Base-by-base conservation (phyloP, 2,329 filamentous ascomycete species). In the Xylariaceae sp. region DNA sequence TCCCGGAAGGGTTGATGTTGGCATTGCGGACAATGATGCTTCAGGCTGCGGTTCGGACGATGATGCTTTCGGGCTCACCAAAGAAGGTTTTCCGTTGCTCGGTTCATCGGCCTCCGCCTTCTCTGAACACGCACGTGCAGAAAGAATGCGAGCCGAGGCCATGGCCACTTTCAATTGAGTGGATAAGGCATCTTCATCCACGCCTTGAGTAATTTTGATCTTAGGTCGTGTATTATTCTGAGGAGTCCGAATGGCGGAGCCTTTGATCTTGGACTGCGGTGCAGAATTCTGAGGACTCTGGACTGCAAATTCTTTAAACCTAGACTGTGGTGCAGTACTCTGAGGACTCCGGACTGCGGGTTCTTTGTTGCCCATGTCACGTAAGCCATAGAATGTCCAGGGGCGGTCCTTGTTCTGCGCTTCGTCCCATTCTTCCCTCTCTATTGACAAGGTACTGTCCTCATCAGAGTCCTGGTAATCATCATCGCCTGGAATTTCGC, bases 401-500 rank as follows among this genome's bases (percentile, higher is more conserved):
- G 59, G 58, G 15, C 56, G 36, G 11, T 19, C 40, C 11, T 38
- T 40, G 9, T 41, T 43, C 3, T 30, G 15, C 10, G 19, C n/a
- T 11, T 44, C 36, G 12, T 47, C 44, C 56, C 55, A 60, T 33
- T 45, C 48, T 9, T 54, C 53, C 11, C 42, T 35, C 40, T 53
- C 57, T n/a, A 44, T 49, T 7, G 52, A 55, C 9, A 48, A 19
- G 14, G 44, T 52, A 15, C 48, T 56, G 6, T 56, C 56, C 10
- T 40, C n/a, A 6, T 56, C 57, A 2, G 57, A 58, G 5, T 14
- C 42, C 7, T 15, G 12, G 43, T 63, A 66, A 44, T 65, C 62
- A 5, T 59, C 57, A 48, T 66, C 63, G 7, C 52, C 59, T 5
- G 54, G n/a, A 17, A 57, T 59, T 22, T 64, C 60, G 6, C 58